A percentile compares a stretch with the other conserved stretches of the same genome.
Evolutionary conservation across 768 basidiomycete species (phyloP).

Genomic region (Suillus variegatus): DNA sequence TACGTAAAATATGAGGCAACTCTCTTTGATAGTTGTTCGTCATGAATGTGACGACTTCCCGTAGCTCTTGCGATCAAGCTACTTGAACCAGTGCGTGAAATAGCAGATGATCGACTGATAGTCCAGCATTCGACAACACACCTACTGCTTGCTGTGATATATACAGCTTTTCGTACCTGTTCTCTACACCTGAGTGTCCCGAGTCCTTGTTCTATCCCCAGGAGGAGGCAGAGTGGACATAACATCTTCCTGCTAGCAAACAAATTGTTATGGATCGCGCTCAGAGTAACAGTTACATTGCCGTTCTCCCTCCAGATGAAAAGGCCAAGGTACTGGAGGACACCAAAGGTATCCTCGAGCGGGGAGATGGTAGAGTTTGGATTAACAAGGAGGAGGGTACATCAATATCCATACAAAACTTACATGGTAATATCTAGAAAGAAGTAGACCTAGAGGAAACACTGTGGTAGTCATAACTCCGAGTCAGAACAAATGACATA

Average conservation of each 20-base stretch:
- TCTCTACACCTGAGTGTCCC: constrained; percentile 62
- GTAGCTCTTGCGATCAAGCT: no score
- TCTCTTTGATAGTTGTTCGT: no score
- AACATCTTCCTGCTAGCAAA: constrained; percentile 51
- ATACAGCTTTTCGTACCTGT: constrained; percentile 31
- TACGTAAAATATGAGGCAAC: no score
- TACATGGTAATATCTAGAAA: constrained; percentile 53
- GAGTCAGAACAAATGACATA: no score
- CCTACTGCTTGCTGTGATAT: no score
- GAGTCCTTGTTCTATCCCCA: constrained; percentile 54
- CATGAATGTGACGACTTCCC: no score
- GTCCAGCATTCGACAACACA: no score
- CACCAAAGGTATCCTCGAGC: constrained; percentile 55
- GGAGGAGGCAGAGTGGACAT: constrained; percentile 56
- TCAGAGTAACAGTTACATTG: constrained; percentile 84
- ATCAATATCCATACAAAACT: constrained; percentile 81
- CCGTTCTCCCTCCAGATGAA: constrained; percentile 56
- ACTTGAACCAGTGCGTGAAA: no score
- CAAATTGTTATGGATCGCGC: constrained; percentile 68
- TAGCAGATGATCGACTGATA: no score
- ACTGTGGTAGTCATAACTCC: no score
- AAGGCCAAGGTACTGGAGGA: constrained; percentile 52
- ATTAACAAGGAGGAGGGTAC: constrained; percentile 69
- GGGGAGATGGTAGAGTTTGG: constrained; percentile 69
- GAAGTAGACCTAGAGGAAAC: constrained; percentile 30